Base-by-base conservation (phyloP, 768 basidiomycete genomes). In the Panaeolus papilionaceus region DNA sequence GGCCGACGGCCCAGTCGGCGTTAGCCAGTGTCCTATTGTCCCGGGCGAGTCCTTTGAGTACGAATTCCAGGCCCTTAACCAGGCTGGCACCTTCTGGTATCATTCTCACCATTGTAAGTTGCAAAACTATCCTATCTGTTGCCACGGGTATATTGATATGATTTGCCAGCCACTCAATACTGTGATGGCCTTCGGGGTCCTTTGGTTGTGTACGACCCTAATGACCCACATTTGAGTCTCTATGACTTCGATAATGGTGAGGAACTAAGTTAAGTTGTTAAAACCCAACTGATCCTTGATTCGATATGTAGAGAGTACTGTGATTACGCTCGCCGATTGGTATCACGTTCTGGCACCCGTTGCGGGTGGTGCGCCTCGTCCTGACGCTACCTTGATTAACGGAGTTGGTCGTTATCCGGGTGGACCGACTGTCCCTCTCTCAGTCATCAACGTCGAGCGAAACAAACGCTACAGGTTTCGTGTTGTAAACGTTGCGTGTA, bases 381-480 rank as follows among this genome's bases (percentile, higher is more conserved):
- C 75, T n/a, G 76, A 79, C 61, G 68, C 80, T 2, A 81, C 82
- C 0, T 73, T 86, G 23, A 84, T 86, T 51, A 88, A 88, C 63
- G 86, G 86, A 0, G 71, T 71, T 14, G 86, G 87, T 18, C 83
- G 86, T 38, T 83, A 81, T 69, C 3, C 63, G 10, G 80, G 76
- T 6, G 85, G 85, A 0, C 81, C 84, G 11, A 12, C 65, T 3
- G 70, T 75, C 3, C 71, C 77, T 1, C 77, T 86, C 20, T 70
- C 86, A 0, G 78, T 86, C 2, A 74, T 88, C 69, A 78, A 78
- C 51, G 85, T 89, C 18, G 51, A 71, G 2, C 65, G 61, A 0
- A 80, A 80, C 4, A 71, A 72, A 45, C 79, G 86, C 3, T 88
- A 88, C 68, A 81, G 88, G 18, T 83, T 89, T 74, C 83, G 88